Evolutionary conservation across 2,329 filamentous ascomycete genomes (phyloP), one percentile per base, ranked within the genome.

Genomic region (Penicillium fuscoglaucum): DNA sequence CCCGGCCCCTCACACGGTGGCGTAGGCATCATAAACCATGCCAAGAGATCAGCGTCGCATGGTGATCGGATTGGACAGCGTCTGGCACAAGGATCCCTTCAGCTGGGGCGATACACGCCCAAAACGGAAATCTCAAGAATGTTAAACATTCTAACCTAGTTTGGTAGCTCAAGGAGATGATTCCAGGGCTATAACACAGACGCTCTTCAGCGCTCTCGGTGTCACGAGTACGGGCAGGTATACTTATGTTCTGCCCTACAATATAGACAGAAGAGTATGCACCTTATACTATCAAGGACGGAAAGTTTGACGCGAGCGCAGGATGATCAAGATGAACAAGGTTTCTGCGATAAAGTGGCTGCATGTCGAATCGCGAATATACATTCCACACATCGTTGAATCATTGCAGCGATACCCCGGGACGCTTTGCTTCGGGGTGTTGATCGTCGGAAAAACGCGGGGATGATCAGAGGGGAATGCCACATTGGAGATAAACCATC

Each of bases 31-130:
- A 53, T 28, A 4, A 47, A 28, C 26, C 6, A 41, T 53, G 55
- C 55, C 55, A 57, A 57, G 55, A 57, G 55, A 53, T 57, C 55
- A 53, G 49, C 49, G 15, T 46, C 28, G 9, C 26, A n/a, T 24
- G 48, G 24, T 12, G 40, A 39, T 57, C 13, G 15, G 40, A 57
- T 46, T 57, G 54, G 54, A 29, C 35, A 33, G 17, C 7, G 21
- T 47, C 9, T 35, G n/a, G 26, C 31, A 35, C 35, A 41, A 52
- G 13, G 19, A 35, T 21, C 31, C 26, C 31, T 24, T 40, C 40
- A 21, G 40, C 26, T 15, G 40, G 17, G n/a, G 29, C 3, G 15
- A 46, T 26, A 26, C 19, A 35, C 7, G 6, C 48, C 10, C 19
- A 33, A 41, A 12, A n/a, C 21, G 10, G 21, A 19, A 39, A 33